Evolutionary conservation across 1,284 basidiomycete genomes (phyloP), one percentile per base, ranked within the genome.

Genomic region (Sporisorium scitamineum): DNA sequence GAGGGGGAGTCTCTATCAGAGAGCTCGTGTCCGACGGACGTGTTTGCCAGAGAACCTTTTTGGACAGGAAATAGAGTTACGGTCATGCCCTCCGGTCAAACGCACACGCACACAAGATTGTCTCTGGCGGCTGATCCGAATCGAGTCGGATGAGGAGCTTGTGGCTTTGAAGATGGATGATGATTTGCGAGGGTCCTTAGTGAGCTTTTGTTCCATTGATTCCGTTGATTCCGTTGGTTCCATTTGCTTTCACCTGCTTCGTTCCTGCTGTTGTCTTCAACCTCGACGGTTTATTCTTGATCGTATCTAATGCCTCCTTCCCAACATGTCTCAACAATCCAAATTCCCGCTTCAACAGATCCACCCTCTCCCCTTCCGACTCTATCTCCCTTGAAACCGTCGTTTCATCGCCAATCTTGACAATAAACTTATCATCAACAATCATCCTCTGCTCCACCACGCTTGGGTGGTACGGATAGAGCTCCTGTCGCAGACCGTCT

Each of bases 381-480:
- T 32, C 22, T 10, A 78, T 45, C 32, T 24, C 27, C 7, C 34
- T 41, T 4, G 14, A 10, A 4, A 37, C 18, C 27, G 16, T 16
- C 34, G 52, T 14, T 2, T 60, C 24, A 5, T 65, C 57, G 6
- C 63, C 63, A 8, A 24, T 9, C 22, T 54, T 61, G 20, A 62
- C 50, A 5, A 63, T 71, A n/a, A 55, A 56, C n/a, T 56, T 64
- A 18, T 61, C 63, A 0, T 24, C 66, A 3, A 70, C 55, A 7
- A 78, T 27, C 65, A 70, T 67, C 14, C 62, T 31, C 41, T 69
- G 72, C n/a, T 64, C 68, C 2, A 78, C 48, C 1, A 47, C 29
- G 14, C 27, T 44, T 5, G 76, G 76, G 34, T 74, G 71, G 51
- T 78, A 74, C 2, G 71, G 67, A 41, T 75, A 68, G 18, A 78